phyloP scores from a whole-genome alignment of 1,139 yeast species.

The Sugiyamaella pinicola region DNA sequence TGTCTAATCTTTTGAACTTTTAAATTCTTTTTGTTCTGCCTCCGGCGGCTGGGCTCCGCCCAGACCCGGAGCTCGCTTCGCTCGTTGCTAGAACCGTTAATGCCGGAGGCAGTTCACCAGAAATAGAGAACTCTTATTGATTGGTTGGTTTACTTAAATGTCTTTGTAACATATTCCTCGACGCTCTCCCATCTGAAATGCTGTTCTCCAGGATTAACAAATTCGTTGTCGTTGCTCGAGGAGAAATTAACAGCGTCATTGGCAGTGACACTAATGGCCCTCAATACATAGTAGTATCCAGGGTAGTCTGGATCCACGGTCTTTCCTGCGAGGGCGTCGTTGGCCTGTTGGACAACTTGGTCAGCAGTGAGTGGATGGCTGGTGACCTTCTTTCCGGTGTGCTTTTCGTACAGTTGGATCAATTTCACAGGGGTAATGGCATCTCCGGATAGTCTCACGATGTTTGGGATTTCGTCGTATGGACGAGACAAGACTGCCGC shows the following conservation, averaged over 20 bases:
- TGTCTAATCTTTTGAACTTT: constrained; percentile 2
- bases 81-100: too few species aligned
- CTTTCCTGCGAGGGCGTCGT: constrained; percentile 29
- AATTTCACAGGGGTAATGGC: constrained; percentile 46
- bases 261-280: constrained; percentile 39
- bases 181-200: constrained; percentile 55
- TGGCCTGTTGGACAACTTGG: constrained; percentile 40
- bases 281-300: constrained; percentile 26
- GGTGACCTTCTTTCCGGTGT: constrained; percentile 46
- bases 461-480: constrained; percentile 49
- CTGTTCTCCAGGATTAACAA: constrained; percentile 52
- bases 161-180: constrained; percentile 17
- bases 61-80: too few species aligned
- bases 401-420: constrained; percentile 48
- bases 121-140: neutral
- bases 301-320: constrained; percentile 22
- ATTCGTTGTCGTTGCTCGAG: constrained; percentile 48
- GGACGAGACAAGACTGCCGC: constrained; percentile 48
- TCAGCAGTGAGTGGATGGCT: constrained; percentile 35
- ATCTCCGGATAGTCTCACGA: constrained; percentile 50
- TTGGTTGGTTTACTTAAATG: neutral
- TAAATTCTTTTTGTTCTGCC: neutral
- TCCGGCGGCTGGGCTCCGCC: constrained; percentile 3
- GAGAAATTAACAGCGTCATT: constrained; percentile 33
- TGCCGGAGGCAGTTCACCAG: too few species aligned